A percentile compares a stretch with the other conserved stretches of the same genome.
phyloP scores from a whole-genome alignment of 768 basidiomycete genomes.

The Pisolithus marmoratus region DNA sequence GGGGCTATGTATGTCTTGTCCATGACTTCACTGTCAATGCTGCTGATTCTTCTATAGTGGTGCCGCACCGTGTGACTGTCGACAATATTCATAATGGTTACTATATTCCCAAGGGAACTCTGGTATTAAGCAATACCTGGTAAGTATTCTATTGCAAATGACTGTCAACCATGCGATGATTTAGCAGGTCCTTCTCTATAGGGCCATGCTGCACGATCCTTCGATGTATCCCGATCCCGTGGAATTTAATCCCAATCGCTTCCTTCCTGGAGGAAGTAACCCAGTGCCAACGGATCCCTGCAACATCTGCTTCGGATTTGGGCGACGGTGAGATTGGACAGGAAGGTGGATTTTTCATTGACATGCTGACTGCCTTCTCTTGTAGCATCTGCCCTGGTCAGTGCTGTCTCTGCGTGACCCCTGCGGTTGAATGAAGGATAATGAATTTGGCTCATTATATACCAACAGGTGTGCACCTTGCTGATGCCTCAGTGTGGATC shows the following conservation, averaged over 20 bases:
- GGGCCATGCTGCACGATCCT: slow-evolving; percentile 33
- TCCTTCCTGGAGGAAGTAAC: slow-evolving; percentile 12
- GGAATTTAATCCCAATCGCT: slow-evolving; percentile 32
- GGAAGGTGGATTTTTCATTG: neutral
- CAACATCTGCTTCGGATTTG: slow-evolving; percentile 41
- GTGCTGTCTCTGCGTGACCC: neutral
- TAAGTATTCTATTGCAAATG: slow-evolving; percentile 2
- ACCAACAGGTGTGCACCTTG: slow-evolving; percentile 39
- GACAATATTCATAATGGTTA: slow-evolving; percentile 8
- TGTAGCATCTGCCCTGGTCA: slow-evolving; percentile 7
- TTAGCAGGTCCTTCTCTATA: slow-evolving; percentile 17
- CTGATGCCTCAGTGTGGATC: slow-evolving; percentile 38
- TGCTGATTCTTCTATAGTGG: slow-evolving; percentile 29
- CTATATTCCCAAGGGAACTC: slow-evolving; percentile 7
- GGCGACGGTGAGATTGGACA: slow-evolving; percentile 33
- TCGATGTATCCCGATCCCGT: slow-evolving; percentile 32
- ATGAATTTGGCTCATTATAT: neutral
- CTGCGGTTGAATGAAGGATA: neutral
- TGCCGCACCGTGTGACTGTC: slow-evolving; percentile 1
- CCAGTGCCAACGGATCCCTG: slow-evolving; percentile 37
- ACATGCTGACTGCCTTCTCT: neutral
- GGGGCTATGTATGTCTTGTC: slow-evolving; percentile 9
- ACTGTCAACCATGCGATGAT: slow-evolving; percentile 9
- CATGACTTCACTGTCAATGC: slow-evolving; percentile 38
- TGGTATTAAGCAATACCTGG: slow-evolving; percentile 5